Evolutionary conservation across 2,329 filamentous ascomycete species (phyloP).

Genomic region (Aspergillus sp.): DNA sequence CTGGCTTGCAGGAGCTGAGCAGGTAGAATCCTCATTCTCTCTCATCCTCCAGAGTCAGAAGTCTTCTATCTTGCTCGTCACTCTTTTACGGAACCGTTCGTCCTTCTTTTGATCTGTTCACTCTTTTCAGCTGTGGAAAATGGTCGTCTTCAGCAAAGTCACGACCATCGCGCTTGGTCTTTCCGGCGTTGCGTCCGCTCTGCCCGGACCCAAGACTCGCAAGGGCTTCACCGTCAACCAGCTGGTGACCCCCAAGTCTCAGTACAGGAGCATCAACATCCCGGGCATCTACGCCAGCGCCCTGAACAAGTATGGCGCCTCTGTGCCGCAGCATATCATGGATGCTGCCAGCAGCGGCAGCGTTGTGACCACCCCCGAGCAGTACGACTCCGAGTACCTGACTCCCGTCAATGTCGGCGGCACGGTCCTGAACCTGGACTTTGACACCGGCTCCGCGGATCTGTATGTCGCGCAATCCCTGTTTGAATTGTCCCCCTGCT

Average conservation of each 20-base stretch:
- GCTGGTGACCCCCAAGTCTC: slow-evolving; percentile 16
- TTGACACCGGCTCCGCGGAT: slow-evolving; percentile 69
- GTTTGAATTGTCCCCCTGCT: slow-evolving; percentile 10
- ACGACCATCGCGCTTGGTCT: slow-evolving; percentile 25
- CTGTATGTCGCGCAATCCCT: slow-evolving; percentile 49
- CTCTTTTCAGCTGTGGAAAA: slow-evolving; percentile 15
- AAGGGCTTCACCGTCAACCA: slow-evolving; percentile 34
- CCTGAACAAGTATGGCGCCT: slow-evolving; percentile 28
- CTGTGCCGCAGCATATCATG: slow-evolving; percentile 27
- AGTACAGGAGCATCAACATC: slow-evolving; percentile 25
- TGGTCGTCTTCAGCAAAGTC: slow-evolving; percentile 35
- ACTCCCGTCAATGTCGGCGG: slow-evolving; percentile 63
- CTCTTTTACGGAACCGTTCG: slow-evolving; percentile 1
- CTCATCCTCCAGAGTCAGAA: slow-evolving; percentile 11
- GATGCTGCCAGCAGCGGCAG: slow-evolving; percentile 30
- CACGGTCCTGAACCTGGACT: slow-evolving; percentile 63
- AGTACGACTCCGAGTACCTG: slow-evolving; percentile 58
- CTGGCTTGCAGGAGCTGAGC: neutral
- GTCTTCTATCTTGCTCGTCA: slow-evolving; percentile 11
- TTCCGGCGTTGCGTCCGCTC: slow-evolving; percentile 26
- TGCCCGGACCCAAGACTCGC: slow-evolving; percentile 22
- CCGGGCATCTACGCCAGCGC: slow-evolving; percentile 27
- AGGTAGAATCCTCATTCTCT: slow-evolving; percentile 3
- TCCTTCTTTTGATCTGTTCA: neutral
- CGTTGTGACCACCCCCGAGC: slow-evolving; percentile 44